Percentiles rank a stretch among this genome's conserved stretches.
Conservation (phyloP, 768 basidiomycete species). For the Lentinus brumalis region DNA sequence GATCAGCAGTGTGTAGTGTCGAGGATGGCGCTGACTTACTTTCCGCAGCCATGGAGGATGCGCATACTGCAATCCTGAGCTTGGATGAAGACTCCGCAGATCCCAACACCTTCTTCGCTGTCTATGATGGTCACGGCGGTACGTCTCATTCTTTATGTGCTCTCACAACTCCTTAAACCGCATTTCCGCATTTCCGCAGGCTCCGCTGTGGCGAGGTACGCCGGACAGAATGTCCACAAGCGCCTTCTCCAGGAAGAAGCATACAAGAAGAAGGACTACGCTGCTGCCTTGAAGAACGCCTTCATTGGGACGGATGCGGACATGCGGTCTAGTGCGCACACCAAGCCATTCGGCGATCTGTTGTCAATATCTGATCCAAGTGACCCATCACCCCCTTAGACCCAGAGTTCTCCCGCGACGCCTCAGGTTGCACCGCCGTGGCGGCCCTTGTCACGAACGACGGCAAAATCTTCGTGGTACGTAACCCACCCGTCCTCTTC, state of each 20-base stretch:
- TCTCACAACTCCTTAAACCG: background rate
- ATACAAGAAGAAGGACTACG: conserved; percentile 72
- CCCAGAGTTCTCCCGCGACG: conserved; percentile 84
- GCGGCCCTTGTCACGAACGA: conserved; percentile 82
- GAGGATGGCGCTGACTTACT: background rate
- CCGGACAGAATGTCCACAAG: conserved; percentile 82
- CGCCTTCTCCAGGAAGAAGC: conserved; percentile 71
- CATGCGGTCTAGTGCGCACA: conserved; percentile 70
- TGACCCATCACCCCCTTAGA: conserved; percentile 53
- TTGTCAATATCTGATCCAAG: conserved; percentile 18
- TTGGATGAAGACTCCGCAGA: conserved; percentile 54
- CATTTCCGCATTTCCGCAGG: conserved; percentile 55
- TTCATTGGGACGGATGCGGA: conserved; percentile 97
- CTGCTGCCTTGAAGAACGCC: conserved; percentile 78
- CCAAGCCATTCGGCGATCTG: background rate
- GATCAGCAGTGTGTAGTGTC: no score
- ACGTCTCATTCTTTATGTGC: conserved; percentile 25
- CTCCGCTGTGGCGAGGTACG: conserved; percentile 80
- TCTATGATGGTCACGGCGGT: conserved; percentile 99
- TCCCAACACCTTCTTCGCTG: conserved; percentile 86
- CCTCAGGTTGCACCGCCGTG: conserved; percentile 96
- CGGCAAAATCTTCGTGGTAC: conserved; percentile 76
- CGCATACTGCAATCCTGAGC: conserved; percentile 76
- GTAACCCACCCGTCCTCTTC: conserved; percentile 28
- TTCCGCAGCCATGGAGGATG: conserved; percentile 91